Conservation (phyloP, 2,329 filamentous ascomycete genomes). For the Monilinia laxa region DNA sequence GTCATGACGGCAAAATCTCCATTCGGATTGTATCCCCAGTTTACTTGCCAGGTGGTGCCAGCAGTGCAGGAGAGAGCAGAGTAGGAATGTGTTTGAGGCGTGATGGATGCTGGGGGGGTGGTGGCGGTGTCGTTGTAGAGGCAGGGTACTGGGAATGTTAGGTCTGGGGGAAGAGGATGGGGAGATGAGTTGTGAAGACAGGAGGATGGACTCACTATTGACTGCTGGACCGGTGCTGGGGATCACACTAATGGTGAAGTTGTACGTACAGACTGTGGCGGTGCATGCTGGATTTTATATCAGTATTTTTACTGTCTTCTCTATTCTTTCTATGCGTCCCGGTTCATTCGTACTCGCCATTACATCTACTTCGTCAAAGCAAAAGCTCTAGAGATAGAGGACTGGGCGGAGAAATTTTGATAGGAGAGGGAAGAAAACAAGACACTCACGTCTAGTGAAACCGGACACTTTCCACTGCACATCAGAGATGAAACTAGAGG, state of each 20-base stretch:
- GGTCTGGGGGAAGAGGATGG: background rate
- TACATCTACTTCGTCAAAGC: background rate
- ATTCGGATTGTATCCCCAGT: constrained; percentile 26
- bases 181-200: too few species aligned
- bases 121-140: background rate
- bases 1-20: constrained; percentile 28
- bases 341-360: background rate
- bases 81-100: constrained; percentile 3
- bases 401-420: background rate
- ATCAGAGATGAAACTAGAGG: background rate
- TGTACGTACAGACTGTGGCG: constrained; percentile 9
- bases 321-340: background rate
- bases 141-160: background rate
- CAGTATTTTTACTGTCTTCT: background rate
- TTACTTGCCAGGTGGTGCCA: constrained; percentile 20
- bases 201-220: background rate
- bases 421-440: background rate
- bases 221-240: background rate
- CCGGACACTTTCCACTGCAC: constrained; percentile 23
- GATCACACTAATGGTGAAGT: constrained; percentile 14
- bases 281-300: constrained; percentile 11
- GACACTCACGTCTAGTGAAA: constrained; percentile 25
- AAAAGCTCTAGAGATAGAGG: background rate
- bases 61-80: background rate
- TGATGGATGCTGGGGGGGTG: background rate